These are phyloP conservation scores for Suillus variegatus DNA, from an alignment of 768 basidiomycete genomes.

Conservation along the genomic window DNA sequence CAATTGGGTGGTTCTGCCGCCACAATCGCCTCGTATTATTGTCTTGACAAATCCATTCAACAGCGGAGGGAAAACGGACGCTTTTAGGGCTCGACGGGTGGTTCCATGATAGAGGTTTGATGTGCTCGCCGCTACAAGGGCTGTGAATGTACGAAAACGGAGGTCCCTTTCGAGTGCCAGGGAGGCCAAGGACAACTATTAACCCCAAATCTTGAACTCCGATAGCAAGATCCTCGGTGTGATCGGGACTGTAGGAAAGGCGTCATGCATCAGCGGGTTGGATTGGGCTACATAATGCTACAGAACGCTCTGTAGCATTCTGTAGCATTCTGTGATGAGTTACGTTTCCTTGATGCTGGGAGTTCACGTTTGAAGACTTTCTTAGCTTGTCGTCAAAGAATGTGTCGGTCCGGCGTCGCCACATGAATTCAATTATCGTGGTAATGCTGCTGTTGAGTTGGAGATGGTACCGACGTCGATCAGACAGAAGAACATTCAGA, in stretches of 20 bases:
- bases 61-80: not conserved
- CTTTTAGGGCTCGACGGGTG: not conserved
- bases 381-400: not conserved
- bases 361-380: not conserved
- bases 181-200: not conserved
- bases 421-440: not conserved
- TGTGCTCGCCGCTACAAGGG: not conserved
- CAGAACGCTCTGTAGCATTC: too few species aligned
- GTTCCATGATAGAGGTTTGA: not conserved
- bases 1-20: conserved; percentile 2
- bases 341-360: too few species aligned
- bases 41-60: not conserved
- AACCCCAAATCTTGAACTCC: not conserved
- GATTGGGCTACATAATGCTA: too few species aligned
- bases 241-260: not conserved
- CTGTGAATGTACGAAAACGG: not conserved
- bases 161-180: not conserved
- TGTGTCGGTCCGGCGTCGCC: not conserved
- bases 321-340: too few species aligned
- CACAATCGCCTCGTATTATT: not conserved
- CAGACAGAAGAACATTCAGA: not conserved
- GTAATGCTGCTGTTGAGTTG: not conserved
- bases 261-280: not conserved
- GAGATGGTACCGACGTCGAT: not conserved
- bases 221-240: not conserved